Evolutionary conservation across 306 rosid genomes (phyloP).

Genomic region (Canavalia ensiformis): DNA sequence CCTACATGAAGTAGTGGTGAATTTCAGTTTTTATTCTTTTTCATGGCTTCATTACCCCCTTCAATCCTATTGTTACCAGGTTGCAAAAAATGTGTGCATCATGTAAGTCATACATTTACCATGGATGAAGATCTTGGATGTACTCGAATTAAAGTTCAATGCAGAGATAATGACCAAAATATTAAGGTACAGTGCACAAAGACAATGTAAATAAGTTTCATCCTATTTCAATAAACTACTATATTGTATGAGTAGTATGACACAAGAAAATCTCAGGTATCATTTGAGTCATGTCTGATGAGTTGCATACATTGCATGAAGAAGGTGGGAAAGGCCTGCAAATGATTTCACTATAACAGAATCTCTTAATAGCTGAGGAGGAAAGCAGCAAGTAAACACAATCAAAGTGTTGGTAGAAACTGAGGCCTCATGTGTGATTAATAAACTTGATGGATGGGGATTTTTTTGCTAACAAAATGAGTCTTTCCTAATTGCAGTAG

Average conservation of each 20-base stretch:
- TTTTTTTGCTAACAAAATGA: background rate
- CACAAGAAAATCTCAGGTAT: slow-evolving; percentile 56
- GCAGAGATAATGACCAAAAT: slow-evolving; percentile 65
- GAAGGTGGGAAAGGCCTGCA: slow-evolving; percentile 79
- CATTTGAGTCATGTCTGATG: slow-evolving; percentile 78
- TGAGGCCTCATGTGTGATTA: slow-evolving; percentile 2
- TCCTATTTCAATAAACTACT: background rate
- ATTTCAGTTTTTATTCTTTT: background rate
- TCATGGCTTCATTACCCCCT: background rate
- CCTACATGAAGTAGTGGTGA: too few relatives aligned
- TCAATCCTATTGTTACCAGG: slow-evolving; percentile 53
- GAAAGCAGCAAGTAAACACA: slow-evolving; percentile 29
- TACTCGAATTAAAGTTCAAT: slow-evolving; percentile 79
- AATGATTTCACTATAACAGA: slow-evolving; percentile 75
- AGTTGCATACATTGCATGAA: slow-evolving; percentile 82
- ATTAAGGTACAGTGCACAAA: slow-evolving; percentile 61
- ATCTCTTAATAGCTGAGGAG: slow-evolving; percentile 58
- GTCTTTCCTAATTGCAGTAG: slow-evolving; percentile 46
- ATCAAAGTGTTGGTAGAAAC: slow-evolving; percentile 49
- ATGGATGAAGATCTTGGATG: slow-evolving; percentile 73
- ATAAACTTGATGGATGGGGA: background rate
- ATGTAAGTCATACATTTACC: slow-evolving; percentile 69
- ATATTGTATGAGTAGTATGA: background rate
- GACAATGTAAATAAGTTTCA: background rate
- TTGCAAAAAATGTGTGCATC: slow-evolving; percentile 74